These are phyloP conservation scores for Eimeria necatrix DNA, from an alignment of 169 alveolate genomes.

Conservation along the genomic window DNA sequence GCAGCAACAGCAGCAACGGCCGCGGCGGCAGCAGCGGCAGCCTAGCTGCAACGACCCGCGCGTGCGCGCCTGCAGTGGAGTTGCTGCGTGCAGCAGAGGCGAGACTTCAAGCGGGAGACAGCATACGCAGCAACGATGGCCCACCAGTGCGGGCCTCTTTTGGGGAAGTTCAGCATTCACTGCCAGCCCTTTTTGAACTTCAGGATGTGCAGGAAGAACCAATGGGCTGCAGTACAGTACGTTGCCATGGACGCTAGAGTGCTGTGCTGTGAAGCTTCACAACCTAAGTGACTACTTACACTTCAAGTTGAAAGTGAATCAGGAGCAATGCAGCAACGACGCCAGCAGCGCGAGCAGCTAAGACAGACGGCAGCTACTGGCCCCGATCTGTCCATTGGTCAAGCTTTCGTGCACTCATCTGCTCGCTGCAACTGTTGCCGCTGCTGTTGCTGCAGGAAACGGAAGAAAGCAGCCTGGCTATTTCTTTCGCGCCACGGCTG, in stretches of 20 bases:
- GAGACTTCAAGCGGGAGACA: neutral
- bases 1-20: slow-evolving; percentile 24
- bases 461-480: neutral
- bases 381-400: neutral
- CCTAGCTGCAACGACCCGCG: neutral
- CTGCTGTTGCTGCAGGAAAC: slow-evolving; percentile 30
- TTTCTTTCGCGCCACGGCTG: neutral
- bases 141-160: neutral
- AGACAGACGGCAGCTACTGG: neutral
- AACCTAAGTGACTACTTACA: too few relatives aligned
- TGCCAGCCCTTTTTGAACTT: neutral
- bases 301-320: too few relatives aligned
- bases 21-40: neutral
- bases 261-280: neutral
- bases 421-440: too few relatives aligned
- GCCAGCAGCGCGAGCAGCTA: neutral
- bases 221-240: neutral
- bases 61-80: slow-evolving; percentile 3
- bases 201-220: neutral
- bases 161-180: neutral
- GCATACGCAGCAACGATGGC: neutral
- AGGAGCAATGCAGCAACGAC: neutral
- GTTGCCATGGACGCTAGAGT: neutral
- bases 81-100: slow-evolving; percentile 50
- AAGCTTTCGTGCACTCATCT: too few relatives aligned